Base-by-base conservation (phyloP, 2,329 filamentous ascomycete species). In the Colletotrichum sp. region DNA sequence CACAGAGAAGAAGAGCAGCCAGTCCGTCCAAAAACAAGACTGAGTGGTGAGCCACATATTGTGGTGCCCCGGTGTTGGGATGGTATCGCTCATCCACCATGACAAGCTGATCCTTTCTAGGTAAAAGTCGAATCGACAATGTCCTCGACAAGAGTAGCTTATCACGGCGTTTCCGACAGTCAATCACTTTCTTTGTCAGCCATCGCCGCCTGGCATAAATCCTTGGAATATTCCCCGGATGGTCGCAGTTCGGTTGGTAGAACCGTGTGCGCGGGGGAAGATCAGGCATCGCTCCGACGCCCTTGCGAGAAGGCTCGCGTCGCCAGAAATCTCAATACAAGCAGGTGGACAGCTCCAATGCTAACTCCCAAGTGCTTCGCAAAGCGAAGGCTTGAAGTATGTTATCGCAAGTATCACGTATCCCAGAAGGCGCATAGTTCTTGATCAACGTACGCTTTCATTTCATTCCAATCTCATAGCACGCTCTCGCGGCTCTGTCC, bases 391-490 rank as follows among this genome's bases (percentile, higher is more conserved):
- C 38, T 48, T 38, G 14, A 16, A 38, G 16, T 16, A 7, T 16
- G 34, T 7, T 14, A 16, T 14, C 34, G 34, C 12, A 38, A 16
- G 14, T 38, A 38, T 38, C 7, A 7, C 34, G 14, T 14, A 36
- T 36, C 14, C 21, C 21, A 24, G 43, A 21, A 48, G n/a, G 6
- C 43, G 5, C n/a, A 21, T 21, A 48, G 18, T 48, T 21, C 5
- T 61, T 34, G 69, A 43, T 56, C 56, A 64, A 34, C 24, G 28
- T n/a, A 32, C 56, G 71, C 71, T 70, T 48, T 59, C 26, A 28
- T 70, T 56, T 58, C 66, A 58, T 70, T 69, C 14, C 58, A 58
- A 43, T 70, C 65, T 70, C 71, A 34, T 73, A 38, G 65, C 24
- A 43, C 24, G 58, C 71, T 56, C 3, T 38, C 18, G 71, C 32